Evolutionary conservation across 495 filamentous ascomycete species (phyloP), one percentile per base, ranked within the genome.

Genomic region (Elaphomyces granulatus): DNA sequence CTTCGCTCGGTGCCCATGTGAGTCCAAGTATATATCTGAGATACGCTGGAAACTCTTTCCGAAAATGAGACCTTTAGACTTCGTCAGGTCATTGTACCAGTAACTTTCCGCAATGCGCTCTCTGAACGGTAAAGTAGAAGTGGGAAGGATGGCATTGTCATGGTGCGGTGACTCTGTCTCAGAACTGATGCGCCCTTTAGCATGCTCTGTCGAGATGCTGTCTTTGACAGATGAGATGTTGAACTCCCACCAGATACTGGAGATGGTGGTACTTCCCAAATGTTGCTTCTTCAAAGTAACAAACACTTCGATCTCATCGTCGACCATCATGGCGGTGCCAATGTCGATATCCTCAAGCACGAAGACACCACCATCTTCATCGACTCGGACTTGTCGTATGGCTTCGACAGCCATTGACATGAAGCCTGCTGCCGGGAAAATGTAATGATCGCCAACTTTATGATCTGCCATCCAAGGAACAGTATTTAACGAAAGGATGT

Each of bases 241-340:
- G 32, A 74, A 74, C 0, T 65, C 55, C 20, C 51, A 68, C 59
- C 58, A 70, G n/a, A n/a, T n/a, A n/a, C n/a, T n/a, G n/a, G n/a
- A n/a, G n/a, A n/a, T n/a, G n/a, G n/a, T n/a, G n/a, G n/a, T n/a
- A n/a, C n/a, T n/a, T n/a, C n/a, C n/a, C n/a, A n/a, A n/a, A n/a
- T n/a, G n/a, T n/a, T n/a, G n/a, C n/a, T n/a, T n/a, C n/a, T n/a
- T n/a, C n/a, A n/a, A n/a, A n/a, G n/a, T n/a, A n/a, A n/a, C n/a
- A n/a, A n/a, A n/a, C n/a, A n/a, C n/a, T n/a, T n/a, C n/a, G n/a
- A n/a, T n/a, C n/a, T n/a, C n/a, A n/a, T n/a, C n/a, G n/a, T n/a
- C n/a, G n/a, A n/a, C n/a, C n/a, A n/a, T n/a, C n/a, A n/a, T n/a
- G n/a, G n/a, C n/a, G n/a, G n/a, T n/a, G n/a, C n/a, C n/a, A n/a